Percentiles rank a stretch among this genome's conserved stretches.
Evolutionary conservation across 2,329 filamentous ascomycete species (phyloP).

Genomic region (Colletotrichum brevisporum): DNA sequence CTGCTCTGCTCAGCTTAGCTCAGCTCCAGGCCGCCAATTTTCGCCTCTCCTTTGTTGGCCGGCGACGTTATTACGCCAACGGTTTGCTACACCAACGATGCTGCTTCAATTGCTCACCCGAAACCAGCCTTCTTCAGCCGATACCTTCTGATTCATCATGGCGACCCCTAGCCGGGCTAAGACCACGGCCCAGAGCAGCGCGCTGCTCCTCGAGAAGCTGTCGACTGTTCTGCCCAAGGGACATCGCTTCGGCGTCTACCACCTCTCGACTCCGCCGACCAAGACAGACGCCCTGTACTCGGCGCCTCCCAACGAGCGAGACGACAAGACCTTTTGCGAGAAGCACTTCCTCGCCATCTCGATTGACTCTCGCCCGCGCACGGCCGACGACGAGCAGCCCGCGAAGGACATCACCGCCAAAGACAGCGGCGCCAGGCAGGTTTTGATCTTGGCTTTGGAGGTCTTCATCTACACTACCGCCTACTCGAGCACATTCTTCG

Average conservation of each 20-base stretch:
- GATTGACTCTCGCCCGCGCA: conserved; percentile 51
- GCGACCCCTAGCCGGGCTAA: conserved; percentile 35
- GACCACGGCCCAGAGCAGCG: conserved; percentile 45
- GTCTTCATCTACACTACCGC: conserved; percentile 88
- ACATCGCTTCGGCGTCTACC: conserved; percentile 78
- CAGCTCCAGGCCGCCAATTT: no score
- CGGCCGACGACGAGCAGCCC: conserved; percentile 23
- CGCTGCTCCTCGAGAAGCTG: conserved; percentile 56
- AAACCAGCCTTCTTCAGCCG: background rate
- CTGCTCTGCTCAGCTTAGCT: no score
- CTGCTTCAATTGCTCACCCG: background rate
- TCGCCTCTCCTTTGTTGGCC: background rate
- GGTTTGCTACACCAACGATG: conserved; percentile 11
- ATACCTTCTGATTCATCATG: conserved; percentile 42
- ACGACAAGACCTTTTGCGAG: conserved; percentile 87
- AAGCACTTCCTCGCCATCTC: conserved; percentile 79
- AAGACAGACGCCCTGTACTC: conserved; percentile 83
- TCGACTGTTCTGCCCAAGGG: conserved; percentile 67
- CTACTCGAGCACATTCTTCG: conserved; percentile 87
- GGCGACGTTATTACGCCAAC: no score
- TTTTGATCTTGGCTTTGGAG: conserved; percentile 88
- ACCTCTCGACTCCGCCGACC: conserved; percentile 88
- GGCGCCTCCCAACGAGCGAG: conserved; percentile 77
- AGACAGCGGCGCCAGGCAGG: conserved; percentile 54
- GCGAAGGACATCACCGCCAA: conserved; percentile 45